Conservation (phyloP, 495 filamentous ascomycete genomes). For the Hypoxylon lenormandii region DNA sequence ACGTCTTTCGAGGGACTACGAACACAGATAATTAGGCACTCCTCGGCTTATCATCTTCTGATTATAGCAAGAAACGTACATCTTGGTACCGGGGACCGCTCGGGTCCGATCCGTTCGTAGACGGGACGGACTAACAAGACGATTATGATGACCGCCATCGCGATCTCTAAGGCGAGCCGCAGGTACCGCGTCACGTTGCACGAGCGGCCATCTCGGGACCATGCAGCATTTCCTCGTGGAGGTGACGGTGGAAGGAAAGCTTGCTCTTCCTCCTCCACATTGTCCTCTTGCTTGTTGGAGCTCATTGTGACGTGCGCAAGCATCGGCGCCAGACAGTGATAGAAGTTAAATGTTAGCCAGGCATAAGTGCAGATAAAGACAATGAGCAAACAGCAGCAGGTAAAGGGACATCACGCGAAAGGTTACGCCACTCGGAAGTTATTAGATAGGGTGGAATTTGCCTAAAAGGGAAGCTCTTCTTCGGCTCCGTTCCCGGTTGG, state of each 20-base stretch:
- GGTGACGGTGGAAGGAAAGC: conserved; percentile 45
- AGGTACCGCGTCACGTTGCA: conserved; percentile 24
- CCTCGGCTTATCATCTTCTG: neutral
- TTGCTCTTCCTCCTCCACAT: conserved; percentile 48
- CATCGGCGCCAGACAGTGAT: conserved; percentile 2
- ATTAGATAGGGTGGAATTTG: conserved; percentile 36
- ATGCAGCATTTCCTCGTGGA: conserved; percentile 22
- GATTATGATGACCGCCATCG: conserved; percentile 41
- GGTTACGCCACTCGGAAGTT: neutral
- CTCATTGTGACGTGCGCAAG: conserved; percentile 32
- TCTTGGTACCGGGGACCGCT: conserved; percentile 40
- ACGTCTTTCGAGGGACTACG: conserved; percentile 58
- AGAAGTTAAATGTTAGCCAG: neutral
- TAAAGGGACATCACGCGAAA: neutral
- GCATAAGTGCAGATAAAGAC: neutral
- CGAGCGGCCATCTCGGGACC: conserved; percentile 21
- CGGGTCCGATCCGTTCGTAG: conserved; percentile 24
- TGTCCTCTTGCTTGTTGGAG: conserved; percentile 35
- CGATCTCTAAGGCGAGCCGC: conserved; percentile 44
- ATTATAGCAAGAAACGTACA: conserved; percentile 28
- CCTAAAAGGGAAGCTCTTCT: conserved; percentile 29
- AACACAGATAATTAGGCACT: conserved; percentile 1
- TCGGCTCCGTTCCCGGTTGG: conserved; percentile 45
- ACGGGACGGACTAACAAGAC: conserved; percentile 22
- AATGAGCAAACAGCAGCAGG: neutral